Evolutionary conservation across 2,329 filamentous ascomycete species (phyloP).

Genomic region (Trichoderma sp.): DNA sequence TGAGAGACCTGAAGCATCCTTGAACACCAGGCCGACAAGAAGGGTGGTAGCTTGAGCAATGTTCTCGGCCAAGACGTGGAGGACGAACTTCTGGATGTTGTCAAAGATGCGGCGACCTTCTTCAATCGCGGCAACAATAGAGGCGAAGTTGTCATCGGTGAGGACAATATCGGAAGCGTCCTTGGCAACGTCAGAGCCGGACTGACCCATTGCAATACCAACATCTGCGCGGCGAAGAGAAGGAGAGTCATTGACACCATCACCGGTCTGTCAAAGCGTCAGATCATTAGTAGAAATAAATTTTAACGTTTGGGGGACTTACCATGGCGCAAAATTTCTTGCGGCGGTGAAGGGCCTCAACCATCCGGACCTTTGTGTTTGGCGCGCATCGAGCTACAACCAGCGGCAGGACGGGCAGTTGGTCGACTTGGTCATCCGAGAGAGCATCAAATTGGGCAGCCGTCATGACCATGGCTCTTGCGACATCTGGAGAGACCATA

Average conservation of each 20-base stretch:
- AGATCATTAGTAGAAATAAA: neutral
- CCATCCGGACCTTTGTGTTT: neutral
- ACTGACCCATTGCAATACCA: conserved; percentile 49
- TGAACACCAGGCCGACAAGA: neutral
- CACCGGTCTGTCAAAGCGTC: neutral
- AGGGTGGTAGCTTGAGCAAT: conserved; percentile 59
- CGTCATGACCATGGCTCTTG: neutral
- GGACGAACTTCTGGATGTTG: conserved; percentile 70
- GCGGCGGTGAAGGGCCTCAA: neutral
- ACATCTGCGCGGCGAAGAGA: neutral
- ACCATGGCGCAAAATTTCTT: neutral
- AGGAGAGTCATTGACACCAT: neutral
- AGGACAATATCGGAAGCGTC: conserved; percentile 66
- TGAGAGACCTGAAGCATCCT: neutral
- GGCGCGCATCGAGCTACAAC: neutral
- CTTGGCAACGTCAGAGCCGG: conserved; percentile 67
- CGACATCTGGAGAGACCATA: neutral
- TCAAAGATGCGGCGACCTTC: conserved; percentile 69
- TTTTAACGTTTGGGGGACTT: neutral
- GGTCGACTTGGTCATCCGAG: neutral
- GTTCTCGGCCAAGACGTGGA: conserved; percentile 65
- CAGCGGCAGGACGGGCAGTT: neutral
- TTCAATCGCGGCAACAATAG: conserved; percentile 67
- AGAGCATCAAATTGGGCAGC: neutral
- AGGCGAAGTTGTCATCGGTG: conserved; percentile 70